Conservation (phyloP, 1,139 yeast genomes). For the Starmera stellimalicola region DNA sequence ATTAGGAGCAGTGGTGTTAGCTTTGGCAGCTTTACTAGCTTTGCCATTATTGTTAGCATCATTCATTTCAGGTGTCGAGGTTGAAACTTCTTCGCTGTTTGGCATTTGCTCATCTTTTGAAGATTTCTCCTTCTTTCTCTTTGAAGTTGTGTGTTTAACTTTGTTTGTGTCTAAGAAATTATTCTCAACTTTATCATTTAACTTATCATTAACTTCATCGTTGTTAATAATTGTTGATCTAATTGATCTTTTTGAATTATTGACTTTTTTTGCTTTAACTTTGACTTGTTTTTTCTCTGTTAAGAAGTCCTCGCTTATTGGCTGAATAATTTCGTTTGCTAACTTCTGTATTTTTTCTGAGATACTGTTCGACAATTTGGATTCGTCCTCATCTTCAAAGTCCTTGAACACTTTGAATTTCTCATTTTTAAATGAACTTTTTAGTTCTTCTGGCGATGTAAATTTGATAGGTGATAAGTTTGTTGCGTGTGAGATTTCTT, state of each 20-base stretch:
- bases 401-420: conserved; percentile 16
- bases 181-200: conserved; percentile 12
- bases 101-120: conserved; percentile 30
- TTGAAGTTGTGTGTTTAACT: conserved; percentile 20
- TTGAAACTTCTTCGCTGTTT: conserved; percentile 7
- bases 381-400: conserved; percentile 15
- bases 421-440: not conserved
- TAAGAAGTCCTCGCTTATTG: not conserved
- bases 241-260: not conserved
- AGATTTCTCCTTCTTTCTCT: conserved; percentile 20
- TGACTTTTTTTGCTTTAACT: conserved; percentile 1
- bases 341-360: conserved; percentile 1
- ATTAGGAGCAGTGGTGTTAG: not conserved
- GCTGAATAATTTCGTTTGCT: not conserved
- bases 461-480: conserved; percentile 16
- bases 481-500: conserved; percentile 8
- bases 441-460: conserved; percentile 10
- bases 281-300: conserved; percentile 3
- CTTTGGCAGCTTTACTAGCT: too few relatives aligned
- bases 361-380: not conserved
- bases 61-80: not conserved
- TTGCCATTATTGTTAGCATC: too few relatives aligned
- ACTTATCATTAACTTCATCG: conserved; percentile 6
- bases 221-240: not conserved
- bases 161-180: conserved; percentile 11